Conservation (phyloP, 2,329 filamentous ascomycete genomes). For the Xylariaceae sp. region DNA sequence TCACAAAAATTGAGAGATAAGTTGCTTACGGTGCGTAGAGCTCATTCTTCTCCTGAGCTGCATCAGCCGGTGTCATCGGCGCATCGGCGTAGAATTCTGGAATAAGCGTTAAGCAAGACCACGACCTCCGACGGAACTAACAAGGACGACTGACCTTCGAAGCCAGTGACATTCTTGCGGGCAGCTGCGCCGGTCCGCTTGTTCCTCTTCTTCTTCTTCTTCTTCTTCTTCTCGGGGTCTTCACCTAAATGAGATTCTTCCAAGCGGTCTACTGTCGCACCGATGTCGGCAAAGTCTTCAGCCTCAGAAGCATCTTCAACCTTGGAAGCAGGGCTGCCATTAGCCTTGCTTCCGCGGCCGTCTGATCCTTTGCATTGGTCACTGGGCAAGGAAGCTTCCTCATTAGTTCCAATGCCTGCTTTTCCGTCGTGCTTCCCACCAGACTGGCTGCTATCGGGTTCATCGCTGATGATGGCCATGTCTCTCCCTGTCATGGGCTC, state of each 20-base stretch:
- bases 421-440: constrained; percentile 6
- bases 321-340: constrained; percentile 1
- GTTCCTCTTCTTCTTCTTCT: constrained; percentile 47
- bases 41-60: constrained; percentile 62
- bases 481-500: constrained; percentile 1
- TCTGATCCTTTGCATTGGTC: not conserved
- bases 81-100: constrained; percentile 76
- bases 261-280: not conserved
- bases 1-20: not conserved
- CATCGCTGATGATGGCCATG: not conserved
- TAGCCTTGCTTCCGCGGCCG: constrained; percentile 7
- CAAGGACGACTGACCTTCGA: constrained; percentile 59
- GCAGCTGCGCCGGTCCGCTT: constrained; percentile 40
- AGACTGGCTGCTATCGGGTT: constrained; percentile 18
- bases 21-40: constrained; percentile 67
- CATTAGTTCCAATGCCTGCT: constrained; percentile 1
- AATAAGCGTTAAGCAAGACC: constrained; percentile 14
- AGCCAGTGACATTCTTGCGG: constrained; percentile 61
- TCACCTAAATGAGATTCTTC: not conserved
- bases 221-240: constrained; percentile 33
- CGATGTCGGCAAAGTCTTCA: not conserved
- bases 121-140: not conserved
- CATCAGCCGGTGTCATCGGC: constrained; percentile 72
- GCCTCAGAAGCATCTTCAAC: not conserved
- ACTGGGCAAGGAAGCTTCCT: constrained; percentile 1